These are phyloP conservation scores for Plenodomus tracheiphilus DNA, from an alignment of 2,329 filamentous ascomycete species.

Conservation along the genomic window DNA sequence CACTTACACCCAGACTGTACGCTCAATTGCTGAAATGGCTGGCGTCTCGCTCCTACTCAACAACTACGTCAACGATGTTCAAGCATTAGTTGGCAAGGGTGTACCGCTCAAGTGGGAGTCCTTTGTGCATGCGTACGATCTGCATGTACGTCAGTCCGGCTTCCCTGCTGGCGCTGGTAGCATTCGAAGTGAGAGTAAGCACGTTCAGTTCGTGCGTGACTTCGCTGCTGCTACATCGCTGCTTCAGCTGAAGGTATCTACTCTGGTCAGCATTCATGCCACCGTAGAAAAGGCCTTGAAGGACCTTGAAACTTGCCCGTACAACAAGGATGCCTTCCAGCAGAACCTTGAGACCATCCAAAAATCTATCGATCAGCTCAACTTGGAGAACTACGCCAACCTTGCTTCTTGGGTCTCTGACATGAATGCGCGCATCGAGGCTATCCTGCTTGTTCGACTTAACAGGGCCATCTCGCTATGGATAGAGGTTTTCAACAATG, in stretches of 20 bases:
- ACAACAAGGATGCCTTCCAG: conserved; percentile 78
- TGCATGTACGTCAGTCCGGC: conserved; percentile 71
- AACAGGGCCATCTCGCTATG: conserved; percentile 81
- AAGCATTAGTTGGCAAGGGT: conserved; percentile 80
- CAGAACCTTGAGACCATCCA: conserved; percentile 83
- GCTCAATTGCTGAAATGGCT: conserved; percentile 81
- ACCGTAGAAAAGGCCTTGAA: conserved; percentile 78
- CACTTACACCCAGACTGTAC: conserved; percentile 84
- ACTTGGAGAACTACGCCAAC: conserved; percentile 94
- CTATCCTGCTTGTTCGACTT: conserved; percentile 78
- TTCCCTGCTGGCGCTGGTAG: conserved; percentile 64
- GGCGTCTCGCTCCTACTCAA: conserved; percentile 86
- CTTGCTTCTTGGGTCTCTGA: conserved; percentile 85
- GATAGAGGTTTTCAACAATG: conserved; percentile 77
- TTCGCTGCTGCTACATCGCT: conserved; percentile 86
- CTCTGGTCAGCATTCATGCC: conserved; percentile 77
- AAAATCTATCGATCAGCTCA: conserved; percentile 91
- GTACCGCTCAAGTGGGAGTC: conserved; percentile 95
- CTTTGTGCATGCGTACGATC: conserved; percentile 94
- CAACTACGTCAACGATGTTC: conserved; percentile 90
- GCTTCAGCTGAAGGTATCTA: conserved; percentile 83
- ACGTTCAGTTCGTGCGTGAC: conserved; percentile 94
- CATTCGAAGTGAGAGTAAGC: conserved; percentile 74
- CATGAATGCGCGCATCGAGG: conserved; percentile 84
- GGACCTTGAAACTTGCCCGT: conserved; percentile 83